Conservation (phyloP, 805 yeast genomes). For the Candida berthetii region DNA sequence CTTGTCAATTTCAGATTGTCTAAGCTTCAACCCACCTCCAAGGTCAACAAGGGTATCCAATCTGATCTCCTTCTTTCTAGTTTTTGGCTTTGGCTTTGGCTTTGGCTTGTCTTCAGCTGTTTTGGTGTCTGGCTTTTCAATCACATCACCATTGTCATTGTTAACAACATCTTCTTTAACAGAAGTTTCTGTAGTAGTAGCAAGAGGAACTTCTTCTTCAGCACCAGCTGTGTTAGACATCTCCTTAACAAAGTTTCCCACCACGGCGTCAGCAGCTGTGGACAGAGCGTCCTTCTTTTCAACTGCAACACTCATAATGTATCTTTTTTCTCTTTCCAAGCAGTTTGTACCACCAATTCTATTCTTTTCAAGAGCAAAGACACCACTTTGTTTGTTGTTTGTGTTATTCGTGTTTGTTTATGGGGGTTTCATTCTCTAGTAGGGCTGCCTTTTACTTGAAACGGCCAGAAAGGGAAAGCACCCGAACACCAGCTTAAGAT, state of each 20-base stretch:
- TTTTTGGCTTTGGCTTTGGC: not conserved
- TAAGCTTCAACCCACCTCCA: conserved; percentile 22
- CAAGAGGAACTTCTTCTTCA: not conserved
- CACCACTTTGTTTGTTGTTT: no score
- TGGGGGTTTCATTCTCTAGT: no score
- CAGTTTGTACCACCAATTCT: no score
- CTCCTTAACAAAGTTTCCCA: not conserved
- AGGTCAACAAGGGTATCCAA: conserved; percentile 18
- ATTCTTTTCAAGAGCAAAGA: no score
- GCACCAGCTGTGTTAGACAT: not conserved
- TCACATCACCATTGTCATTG: not conserved
- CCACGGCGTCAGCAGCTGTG: not conserved
- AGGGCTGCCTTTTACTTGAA: no score
- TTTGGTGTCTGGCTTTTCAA: not conserved
- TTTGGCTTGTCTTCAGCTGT: not conserved
- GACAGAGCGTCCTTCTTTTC: not conserved
- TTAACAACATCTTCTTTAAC: not conserved
- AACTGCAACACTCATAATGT: not conserved
- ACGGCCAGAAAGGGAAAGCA: no score
- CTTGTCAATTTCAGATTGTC: conserved; percentile 17
- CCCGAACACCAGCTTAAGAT: no score
- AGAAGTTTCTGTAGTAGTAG: not conserved
- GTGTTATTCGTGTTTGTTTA: no score
- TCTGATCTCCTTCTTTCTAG: conserved; percentile 7
- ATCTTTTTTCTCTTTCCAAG: no score